Base-by-base conservation (phyloP, 441 rosid genomes). In the Corymbia citriodora region DNA sequence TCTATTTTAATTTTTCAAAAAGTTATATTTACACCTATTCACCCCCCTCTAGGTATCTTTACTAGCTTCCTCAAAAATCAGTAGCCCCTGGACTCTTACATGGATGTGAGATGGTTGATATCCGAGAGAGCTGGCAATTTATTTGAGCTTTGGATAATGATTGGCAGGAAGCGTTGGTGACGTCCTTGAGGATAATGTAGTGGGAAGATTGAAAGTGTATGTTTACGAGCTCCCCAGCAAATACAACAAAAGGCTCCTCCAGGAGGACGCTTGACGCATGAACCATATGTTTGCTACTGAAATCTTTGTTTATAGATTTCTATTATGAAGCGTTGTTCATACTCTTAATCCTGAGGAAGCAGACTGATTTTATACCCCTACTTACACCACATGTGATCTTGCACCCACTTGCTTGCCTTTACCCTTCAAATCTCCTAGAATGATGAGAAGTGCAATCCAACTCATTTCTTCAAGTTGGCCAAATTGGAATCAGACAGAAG, bases 221-320 rank as follows among this genome's bases (percentile, higher is more conserved):
- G 93, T 97, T 18, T 97, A 97, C 70, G 99, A 97, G 90, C 99
- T 97, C 25, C 99, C 99, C 31, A 97, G 96, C 95, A 97, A 96
- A 87, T 97, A 97, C 94, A 97, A 96, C 93, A 97, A 96, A 94
- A 97, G 96, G 86, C 90, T 97, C 55, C 98, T 97, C 15, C 98
- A 97, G 86, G 96, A 97, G 89, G 99, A 97, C 36, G 96, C 98
- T 45, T 93, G 99, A 93, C 97, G 99, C 91, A 96, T 97, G 68
- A 95, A 95, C 52, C 98, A 97, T 92, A 97, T 97, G 99, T 97
- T 97, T 93, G 99, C 99, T 65, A 98, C 99, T 0, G 99, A 97
- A 94, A 96, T 97, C 86, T 97, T 89, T 88, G 96, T 97, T 98
- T 99, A 97, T 89, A 93, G 98, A 90, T 97, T 97, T 91, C 97